Conservation (phyloP, 2,329 filamentous ascomycete genomes). For the Dactylonectria estremocensis region DNA sequence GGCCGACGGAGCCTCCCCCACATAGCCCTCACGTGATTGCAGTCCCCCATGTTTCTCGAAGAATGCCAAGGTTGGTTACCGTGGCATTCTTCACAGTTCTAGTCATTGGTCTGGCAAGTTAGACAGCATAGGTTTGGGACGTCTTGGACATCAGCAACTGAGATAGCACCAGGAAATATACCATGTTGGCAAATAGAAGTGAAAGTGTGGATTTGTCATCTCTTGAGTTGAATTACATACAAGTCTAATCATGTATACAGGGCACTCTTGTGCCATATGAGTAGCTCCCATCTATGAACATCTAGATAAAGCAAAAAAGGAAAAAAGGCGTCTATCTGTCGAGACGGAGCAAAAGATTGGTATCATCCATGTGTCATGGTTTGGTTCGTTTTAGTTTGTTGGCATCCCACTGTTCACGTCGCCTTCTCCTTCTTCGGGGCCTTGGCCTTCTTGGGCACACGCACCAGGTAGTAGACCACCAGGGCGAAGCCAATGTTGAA, state of each 20-base stretch:
- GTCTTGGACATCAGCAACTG: too few species aligned
- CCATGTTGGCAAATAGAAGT: neutral
- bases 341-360: constrained; percentile 17
- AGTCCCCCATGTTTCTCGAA: neutral
- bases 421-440: constrained; percentile 53
- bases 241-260: constrained; percentile 28
- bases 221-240: constrained; percentile 28
- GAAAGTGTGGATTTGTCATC: constrained; percentile 16
- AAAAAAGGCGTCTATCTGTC: constrained; percentile 7
- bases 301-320: constrained; percentile 21
- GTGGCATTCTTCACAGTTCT: neutral
- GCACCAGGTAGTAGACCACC: constrained; percentile 69
- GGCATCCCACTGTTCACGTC: neutral
- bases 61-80: neutral
- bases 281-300: constrained; percentile 18
- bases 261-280: constrained; percentile 24
- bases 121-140: neutral
- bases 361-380: neutral
- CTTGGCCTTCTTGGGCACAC: constrained; percentile 61
- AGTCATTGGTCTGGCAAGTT: too few species aligned
- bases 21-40: neutral
- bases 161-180: too few species aligned
- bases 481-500: constrained; percentile 73
- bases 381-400: neutral
- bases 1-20: neutral